Evolutionary conservation across 2,329 filamentous ascomycete species (phyloP).

Genomic region (Fusarium subtropicale): DNA sequence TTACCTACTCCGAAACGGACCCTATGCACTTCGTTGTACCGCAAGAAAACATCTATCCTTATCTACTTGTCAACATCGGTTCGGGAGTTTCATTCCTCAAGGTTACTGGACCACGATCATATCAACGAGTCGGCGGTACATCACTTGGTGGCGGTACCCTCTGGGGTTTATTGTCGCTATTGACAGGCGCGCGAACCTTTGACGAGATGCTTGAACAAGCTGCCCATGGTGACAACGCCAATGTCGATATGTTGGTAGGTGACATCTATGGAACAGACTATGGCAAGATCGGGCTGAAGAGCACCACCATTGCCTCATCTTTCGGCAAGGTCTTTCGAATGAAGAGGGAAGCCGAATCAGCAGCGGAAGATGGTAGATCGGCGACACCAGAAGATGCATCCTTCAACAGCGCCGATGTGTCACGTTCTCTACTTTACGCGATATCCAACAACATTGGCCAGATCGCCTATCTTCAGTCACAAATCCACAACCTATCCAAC

Average conservation of each 20-base stretch:
- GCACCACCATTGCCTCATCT: slow-evolving; percentile 92
- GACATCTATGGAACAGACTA: slow-evolving; percentile 98
- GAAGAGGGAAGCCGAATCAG: slow-evolving; percentile 84
- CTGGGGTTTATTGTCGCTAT: slow-evolving; percentile 90
- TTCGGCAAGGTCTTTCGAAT: slow-evolving; percentile 97
- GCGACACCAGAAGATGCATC: slow-evolving; percentile 58
- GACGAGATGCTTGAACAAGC: slow-evolving; percentile 97
- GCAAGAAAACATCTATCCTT: slow-evolving; percentile 87
- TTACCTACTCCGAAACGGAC: slow-evolving; percentile 91
- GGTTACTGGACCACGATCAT: slow-evolving; percentile 88
- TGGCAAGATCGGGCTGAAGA: slow-evolving; percentile 94
- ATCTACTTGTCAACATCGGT: slow-evolving; percentile 97
- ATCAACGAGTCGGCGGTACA: slow-evolving; percentile 91
- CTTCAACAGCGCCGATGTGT: slow-evolving; percentile 88
- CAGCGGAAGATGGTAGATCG: slow-evolving; percentile 77
- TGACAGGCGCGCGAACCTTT: slow-evolving; percentile 95
- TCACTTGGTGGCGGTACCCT: slow-evolving; percentile 96
- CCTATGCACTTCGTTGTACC: slow-evolving; percentile 90
- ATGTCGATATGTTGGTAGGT: slow-evolving; percentile 95
- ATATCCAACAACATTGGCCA: slow-evolving; percentile 99
- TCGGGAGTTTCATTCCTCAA: slow-evolving; percentile 98
- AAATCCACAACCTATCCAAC: slow-evolving; percentile 88
- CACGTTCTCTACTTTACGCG: slow-evolving; percentile 90
- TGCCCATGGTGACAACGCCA: slow-evolving; percentile 88
- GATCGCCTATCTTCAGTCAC: slow-evolving; percentile 96